Percentiles rank a stretch among this genome's conserved stretches.
Conservation (phyloP, 78 protist species). For the Dictyostelium citrinum region DNA sequence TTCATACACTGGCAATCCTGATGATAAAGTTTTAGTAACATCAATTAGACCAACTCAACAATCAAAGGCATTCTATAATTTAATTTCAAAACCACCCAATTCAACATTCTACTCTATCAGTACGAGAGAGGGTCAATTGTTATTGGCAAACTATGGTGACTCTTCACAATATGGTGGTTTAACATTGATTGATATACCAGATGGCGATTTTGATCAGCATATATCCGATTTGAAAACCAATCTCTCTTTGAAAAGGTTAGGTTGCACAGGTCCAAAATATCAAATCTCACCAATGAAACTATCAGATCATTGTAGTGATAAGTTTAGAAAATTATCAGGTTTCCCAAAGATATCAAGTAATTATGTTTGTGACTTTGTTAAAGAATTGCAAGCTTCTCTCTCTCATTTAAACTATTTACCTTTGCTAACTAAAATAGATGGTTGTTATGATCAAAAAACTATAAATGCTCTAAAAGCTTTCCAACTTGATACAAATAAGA, state of each 20-base stretch:
- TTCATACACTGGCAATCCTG: constrained; percentile 33
- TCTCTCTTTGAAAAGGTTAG: constrained; percentile 7
- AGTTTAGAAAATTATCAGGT: background rate
- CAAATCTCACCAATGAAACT: background rate
- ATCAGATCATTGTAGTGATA: background rate
- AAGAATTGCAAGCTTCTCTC: constrained; percentile 68
- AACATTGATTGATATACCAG: constrained; percentile 11
- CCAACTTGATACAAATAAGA: constrained; percentile 26
- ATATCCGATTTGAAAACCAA: constrained; percentile 1
- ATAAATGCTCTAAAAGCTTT: constrained; percentile 74
- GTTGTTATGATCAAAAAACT: constrained; percentile 51
- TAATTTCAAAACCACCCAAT: constrained; percentile 33
- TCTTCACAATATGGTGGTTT: background rate
- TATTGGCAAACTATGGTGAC: constrained; percentile 18
- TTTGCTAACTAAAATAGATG: constrained; percentile 49
- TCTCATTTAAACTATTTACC: constrained; percentile 70
- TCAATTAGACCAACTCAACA: background rate
- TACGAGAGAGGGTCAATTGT: constrained; percentile 16
- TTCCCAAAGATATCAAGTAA: background rate
- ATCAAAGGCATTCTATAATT: background rate
- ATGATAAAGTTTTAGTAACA: background rate
- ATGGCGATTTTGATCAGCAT: constrained; percentile 48
- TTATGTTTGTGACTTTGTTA: constrained; percentile 11
- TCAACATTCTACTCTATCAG: constrained; percentile 22
- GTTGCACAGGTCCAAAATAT: constrained; percentile 39